Evolutionary conservation across 208 protist genomes (phyloP).

Genomic region (Acanthamoeba castellanii): DNA sequence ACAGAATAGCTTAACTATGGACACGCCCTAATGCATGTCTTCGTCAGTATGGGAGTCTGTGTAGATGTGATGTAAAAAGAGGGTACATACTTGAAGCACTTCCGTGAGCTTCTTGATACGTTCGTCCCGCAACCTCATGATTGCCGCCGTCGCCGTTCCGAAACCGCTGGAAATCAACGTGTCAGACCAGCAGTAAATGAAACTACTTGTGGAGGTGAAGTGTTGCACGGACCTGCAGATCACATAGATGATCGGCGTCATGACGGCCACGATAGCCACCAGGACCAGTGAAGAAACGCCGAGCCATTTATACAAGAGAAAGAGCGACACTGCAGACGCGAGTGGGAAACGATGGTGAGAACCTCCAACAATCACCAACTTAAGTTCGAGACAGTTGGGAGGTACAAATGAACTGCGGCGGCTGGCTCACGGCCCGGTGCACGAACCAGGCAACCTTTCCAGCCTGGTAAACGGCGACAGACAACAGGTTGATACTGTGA

Average conservation of each 20-base stretch:
- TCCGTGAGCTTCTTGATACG: conserved; percentile 52
- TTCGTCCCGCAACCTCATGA: conserved; percentile 4
- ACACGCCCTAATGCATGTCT: not conserved
- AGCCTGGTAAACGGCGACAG: not conserved
- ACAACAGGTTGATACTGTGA: not conserved
- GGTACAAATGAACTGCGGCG: conserved; percentile 31
- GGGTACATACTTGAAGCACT: not conserved
- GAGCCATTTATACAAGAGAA: conserved; percentile 9
- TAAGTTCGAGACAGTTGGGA: not conserved
- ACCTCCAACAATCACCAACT: not conserved
- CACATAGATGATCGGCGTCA: not conserved
- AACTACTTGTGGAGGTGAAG: not conserved
- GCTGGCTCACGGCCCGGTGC: not conserved
- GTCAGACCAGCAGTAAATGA: not conserved
- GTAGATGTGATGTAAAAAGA: not conserved
- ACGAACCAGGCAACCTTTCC: not conserved
- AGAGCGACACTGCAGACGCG: not conserved
- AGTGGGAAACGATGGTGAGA: not conserved
- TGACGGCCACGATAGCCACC: not conserved
- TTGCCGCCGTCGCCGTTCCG: not conserved
- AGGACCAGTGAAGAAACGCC: not conserved
- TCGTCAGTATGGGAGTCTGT: not conserved
- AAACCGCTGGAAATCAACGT: not conserved
- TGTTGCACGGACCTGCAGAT: not conserved
- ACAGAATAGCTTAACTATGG: not conserved